Conservation (phyloP, 768 basidiomycete species). For the Calocera viscosa region DNA sequence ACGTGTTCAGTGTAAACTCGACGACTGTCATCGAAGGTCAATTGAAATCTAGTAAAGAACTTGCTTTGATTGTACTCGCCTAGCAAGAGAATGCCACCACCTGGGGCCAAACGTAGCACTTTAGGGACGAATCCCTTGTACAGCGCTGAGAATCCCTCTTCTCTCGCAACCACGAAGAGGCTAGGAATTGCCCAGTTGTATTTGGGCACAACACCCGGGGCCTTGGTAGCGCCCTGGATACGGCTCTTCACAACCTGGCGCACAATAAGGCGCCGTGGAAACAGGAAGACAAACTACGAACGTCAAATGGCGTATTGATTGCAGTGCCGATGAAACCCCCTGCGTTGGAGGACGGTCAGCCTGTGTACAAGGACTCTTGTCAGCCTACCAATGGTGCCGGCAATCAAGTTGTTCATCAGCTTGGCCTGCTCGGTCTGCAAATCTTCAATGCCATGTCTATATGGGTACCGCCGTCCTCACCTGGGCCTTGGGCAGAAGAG, state of each 20-base stretch:
- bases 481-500: constrained; percentile 71
- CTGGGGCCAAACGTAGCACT: constrained; percentile 86
- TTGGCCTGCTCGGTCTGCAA: constrained; percentile 51
- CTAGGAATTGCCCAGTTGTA: constrained; percentile 71
- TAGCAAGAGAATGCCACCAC: constrained; percentile 84
- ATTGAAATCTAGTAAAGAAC: background rate
- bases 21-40: background rate
- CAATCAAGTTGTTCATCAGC: constrained; percentile 82
- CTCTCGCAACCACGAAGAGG: constrained; percentile 63
- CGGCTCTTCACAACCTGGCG: constrained; percentile 92
- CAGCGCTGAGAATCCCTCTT: constrained; percentile 73
- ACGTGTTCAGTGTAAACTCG: background rate
- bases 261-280: constrained; percentile 14
- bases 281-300: constrained; percentile 22
- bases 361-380: too few species aligned
- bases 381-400: constrained; percentile 79
- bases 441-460: background rate
- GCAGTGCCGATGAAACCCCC: constrained; percentile 46
- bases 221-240: constrained; percentile 63
- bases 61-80: constrained; percentile 23
- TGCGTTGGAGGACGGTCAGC: background rate
- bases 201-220: constrained; percentile 59
- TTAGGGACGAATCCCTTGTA: constrained; percentile 97
- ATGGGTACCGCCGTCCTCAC: constrained; percentile 34
- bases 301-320: constrained; percentile 72